Evolutionary conservation across 495 filamentous ascomycete genomes (phyloP), one percentile per base, ranked within the genome.

Genomic region (Aspergillus affinis): DNA sequence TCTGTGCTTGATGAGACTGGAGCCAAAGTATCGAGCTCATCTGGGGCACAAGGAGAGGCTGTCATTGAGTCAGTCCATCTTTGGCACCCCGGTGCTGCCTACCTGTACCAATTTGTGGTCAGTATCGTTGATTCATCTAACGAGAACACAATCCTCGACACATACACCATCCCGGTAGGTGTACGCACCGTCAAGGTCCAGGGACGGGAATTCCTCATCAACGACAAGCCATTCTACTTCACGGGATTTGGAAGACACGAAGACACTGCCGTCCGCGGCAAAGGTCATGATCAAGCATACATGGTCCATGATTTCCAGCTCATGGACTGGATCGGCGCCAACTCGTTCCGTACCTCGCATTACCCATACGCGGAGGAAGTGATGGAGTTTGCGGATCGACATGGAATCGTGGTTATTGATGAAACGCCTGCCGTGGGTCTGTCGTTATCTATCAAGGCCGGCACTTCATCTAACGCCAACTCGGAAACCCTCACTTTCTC

Each of bases 281-380:
- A 41, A 17, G 36, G 36, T 1, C 36, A 41, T 10, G 36, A 41
- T 5, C 10, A 51, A 27, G 64, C 61, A 54, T 66, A 62, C 48
- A 52, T 66, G 61, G 56, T 63, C 10, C 60, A 66, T 30, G 64
- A 66, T 46, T 66, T 66, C 54, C 48, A 66, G 36, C 49, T 66
- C 27, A 30, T 67, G 48, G 50, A 64, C 21, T 67, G 65, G 65
- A 62, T 64, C 2, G 65, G 65, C 3, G 65, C 65, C 4, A 67
- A 64, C 53, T 67, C 65, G 8, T 65, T 67, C 62, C 65, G 65
- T 2, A 67, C 65, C 1, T 65, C 62, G 26, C 65, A 67, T 48
- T 67, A 67, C 18, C 65, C 65, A 0, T 67, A 67, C 51, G 65
- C 65, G 1, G 65, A 67, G 23, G 65, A 67, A 19, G 62, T 67